phyloP scores from a whole-genome alignment of 1,139 yeast genomes.

The Spathaspora sp. region DNA sequence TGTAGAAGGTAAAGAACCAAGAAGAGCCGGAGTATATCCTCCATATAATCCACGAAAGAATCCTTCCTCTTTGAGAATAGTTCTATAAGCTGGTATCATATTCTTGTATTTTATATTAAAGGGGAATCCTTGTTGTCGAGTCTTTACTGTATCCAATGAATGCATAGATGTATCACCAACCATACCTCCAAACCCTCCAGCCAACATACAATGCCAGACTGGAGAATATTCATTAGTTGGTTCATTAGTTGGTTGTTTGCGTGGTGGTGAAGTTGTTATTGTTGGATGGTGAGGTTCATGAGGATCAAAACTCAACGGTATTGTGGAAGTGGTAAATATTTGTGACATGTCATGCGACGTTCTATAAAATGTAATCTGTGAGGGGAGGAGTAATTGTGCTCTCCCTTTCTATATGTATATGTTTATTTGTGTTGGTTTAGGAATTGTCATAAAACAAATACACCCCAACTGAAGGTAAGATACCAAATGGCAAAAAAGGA shows the following conservation, averaged over 20 bases:
- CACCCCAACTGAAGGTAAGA: no score
- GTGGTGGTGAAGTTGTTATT: constrained; percentile 6
- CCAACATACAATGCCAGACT: constrained; percentile 65
- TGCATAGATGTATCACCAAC: constrained; percentile 94
- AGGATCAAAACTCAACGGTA: constrained; percentile 40
- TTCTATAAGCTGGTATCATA: constrained; percentile 66
- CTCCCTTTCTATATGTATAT: constrained; percentile 2
- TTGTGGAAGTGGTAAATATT: constrained; percentile 40
- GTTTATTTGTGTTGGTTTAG: neutral
- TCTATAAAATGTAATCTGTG: neutral
- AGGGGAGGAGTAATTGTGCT: neutral
- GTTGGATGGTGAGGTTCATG: constrained; percentile 17
- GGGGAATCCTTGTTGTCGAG: constrained; percentile 93
- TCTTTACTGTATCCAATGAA: constrained; percentile 92
- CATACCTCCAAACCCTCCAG: constrained; percentile 95
- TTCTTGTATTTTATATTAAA: constrained; percentile 62
- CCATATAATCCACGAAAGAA: constrained; percentile 81
- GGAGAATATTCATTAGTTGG: constrained; percentile 29
- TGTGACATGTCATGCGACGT: constrained; percentile 26
- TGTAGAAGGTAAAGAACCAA: constrained; percentile 92
- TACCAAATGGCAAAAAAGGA: neutral
- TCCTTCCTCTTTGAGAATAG: constrained; percentile 82
- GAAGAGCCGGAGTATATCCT: constrained; percentile 87
- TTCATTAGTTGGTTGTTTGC: constrained; percentile 6
- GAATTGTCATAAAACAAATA: neutral